phyloP scores from a whole-genome alignment of 1,284 basidiomycete genomes.

The Chalciporus sp. region DNA sequence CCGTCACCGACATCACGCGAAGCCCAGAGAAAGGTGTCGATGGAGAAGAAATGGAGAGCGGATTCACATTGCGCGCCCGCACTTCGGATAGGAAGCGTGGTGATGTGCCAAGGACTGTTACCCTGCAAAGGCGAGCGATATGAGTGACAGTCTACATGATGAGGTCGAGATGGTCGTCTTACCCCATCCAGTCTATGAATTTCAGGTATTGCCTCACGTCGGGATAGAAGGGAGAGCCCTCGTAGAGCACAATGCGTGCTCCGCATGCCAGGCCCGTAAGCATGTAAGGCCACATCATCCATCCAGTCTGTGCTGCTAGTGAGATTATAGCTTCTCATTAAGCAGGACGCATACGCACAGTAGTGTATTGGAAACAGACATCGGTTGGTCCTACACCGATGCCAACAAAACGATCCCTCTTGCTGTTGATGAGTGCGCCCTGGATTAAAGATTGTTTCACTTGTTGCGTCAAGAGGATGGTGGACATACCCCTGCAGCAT shows the following conservation, averaged over 20 bases:
- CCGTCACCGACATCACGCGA: conserved; percentile 67
- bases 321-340: not conserved
- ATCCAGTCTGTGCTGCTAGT: conserved; percentile 53
- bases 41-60: conserved; percentile 41
- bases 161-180: conserved; percentile 14
- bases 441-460: conserved; percentile 31
- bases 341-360: conserved; percentile 41
- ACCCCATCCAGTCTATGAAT: conserved; percentile 64
- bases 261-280: conserved; percentile 55
- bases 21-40: conserved; percentile 51
- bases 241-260: conserved; percentile 59
- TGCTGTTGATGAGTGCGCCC: conserved; percentile 66
- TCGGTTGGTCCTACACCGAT: conserved; percentile 50
- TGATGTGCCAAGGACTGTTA: conserved; percentile 61
- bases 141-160: not conserved
- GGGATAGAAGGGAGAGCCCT: conserved; percentile 73
- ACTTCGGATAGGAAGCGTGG: conserved; percentile 68
- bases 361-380: conserved; percentile 71
- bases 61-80: conserved; percentile 54
- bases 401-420: conserved; percentile 55
- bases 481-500: conserved; percentile 75
- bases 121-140: conserved; percentile 37
- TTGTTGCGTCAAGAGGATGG: not conserved
- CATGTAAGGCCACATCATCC: conserved; percentile 79
- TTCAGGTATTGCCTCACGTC: conserved; percentile 55